Percentiles rank a stretch among this genome's conserved stretches.
Evolutionary conservation across 2,329 filamentous ascomycete species (phyloP).

Genomic region (Sodiomyces alkalinus): DNA sequence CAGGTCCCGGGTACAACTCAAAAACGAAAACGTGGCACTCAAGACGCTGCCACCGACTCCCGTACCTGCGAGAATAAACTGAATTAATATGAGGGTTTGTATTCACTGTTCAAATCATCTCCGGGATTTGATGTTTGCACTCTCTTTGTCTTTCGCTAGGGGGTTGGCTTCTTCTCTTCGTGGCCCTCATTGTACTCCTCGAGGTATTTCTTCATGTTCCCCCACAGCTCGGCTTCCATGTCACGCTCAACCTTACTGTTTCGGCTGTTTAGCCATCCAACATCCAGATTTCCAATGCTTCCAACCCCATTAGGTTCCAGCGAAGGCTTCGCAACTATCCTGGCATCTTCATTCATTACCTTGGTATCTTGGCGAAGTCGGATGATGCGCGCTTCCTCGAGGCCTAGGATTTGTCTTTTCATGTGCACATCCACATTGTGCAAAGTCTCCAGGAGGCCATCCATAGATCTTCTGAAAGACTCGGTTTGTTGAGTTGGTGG

Average conservation of each 20-base stretch:
- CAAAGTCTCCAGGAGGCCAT: constrained; percentile 56
- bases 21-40: too few relatives aligned
- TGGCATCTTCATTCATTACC: constrained; percentile 8
- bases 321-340: constrained; percentile 17
- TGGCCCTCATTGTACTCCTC: constrained; percentile 13
- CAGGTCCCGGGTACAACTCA: too few relatives aligned
- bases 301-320: constrained; percentile 39
- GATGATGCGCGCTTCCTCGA: constrained; percentile 71
- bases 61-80: too few relatives aligned
- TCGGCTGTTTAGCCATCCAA: constrained; percentile 79
- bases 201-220: constrained; percentile 20
- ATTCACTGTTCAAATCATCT: too few relatives aligned
- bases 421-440: constrained; percentile 62
- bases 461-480: constrained; percentile 43
- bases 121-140: too few relatives aligned
- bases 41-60: too few relatives aligned
- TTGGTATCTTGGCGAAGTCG: constrained; percentile 21
- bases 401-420: constrained; percentile 58
- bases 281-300: constrained; percentile 51
- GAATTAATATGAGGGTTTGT: too few relatives aligned
- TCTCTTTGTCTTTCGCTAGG: too few relatives aligned
- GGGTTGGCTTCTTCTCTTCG: constrained; percentile 5
- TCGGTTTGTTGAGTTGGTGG: constrained; percentile 37
- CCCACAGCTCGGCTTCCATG: constrained; percentile 73
- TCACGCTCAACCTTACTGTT: constrained; percentile 68